phyloP scores from a whole-genome alignment of 805 yeast genomes.

The Metschnikowia henanensis region DNA sequence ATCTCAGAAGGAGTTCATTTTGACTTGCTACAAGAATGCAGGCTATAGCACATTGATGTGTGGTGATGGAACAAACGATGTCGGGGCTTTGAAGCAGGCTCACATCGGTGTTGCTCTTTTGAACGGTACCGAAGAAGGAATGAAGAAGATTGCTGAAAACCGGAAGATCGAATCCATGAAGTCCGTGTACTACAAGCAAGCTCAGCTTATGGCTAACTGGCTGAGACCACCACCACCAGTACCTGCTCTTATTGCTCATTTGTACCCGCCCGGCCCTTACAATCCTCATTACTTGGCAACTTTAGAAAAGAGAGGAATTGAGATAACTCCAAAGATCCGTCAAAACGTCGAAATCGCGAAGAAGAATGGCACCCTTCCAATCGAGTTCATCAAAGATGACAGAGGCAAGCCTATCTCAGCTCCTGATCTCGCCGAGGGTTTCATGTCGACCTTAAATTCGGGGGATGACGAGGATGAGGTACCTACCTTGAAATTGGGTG shows the following conservation, averaged over 20 bases:
- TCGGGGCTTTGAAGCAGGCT: constrained; percentile 98
- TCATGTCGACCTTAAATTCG: constrained; percentile 54
- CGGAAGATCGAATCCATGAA: constrained; percentile 63
- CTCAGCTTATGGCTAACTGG: constrained; percentile 78
- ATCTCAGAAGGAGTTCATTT: constrained; percentile 87
- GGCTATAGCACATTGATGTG: constrained; percentile 97
- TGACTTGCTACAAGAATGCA: constrained; percentile 77
- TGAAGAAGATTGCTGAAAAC: constrained; percentile 85
- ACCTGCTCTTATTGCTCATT: constrained; percentile 86
- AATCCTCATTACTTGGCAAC: constrained; percentile 90
- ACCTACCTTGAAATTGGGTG: constrained; percentile 92
- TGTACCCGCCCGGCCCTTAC: constrained; percentile 92
- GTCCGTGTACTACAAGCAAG: constrained; percentile 81
- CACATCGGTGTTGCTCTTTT: constrained; percentile 97
- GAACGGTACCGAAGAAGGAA: constrained; percentile 93
- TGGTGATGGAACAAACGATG: constrained; percentile 99
- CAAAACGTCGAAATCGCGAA: constrained; percentile 56
- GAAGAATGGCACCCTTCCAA: constrained; percentile 29
- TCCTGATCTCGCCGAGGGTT: constrained; percentile 53
- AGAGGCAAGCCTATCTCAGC: constrained; percentile 17
- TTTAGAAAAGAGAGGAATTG: constrained; percentile 79
- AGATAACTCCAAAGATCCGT: constrained; percentile 72
- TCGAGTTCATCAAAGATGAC: constrained; percentile 21
- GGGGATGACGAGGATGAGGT: constrained; percentile 76
- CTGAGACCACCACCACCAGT: constrained; percentile 79